phyloP scores from a whole-genome alignment of 1,284 basidiomycete genomes.

The Trametes polyzona region DNA sequence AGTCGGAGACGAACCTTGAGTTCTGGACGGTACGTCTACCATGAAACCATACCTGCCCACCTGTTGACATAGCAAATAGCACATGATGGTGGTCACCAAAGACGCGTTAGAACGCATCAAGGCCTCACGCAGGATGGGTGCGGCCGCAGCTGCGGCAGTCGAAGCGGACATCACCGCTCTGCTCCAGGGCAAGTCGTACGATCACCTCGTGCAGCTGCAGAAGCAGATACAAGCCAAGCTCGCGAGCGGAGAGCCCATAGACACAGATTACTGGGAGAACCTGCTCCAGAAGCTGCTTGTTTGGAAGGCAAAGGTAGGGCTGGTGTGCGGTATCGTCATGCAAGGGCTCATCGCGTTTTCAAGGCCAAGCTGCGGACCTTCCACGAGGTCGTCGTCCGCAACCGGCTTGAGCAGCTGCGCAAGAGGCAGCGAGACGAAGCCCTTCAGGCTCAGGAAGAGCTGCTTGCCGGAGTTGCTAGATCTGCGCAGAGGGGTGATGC shows the following conservation, averaged over 20 bases:
- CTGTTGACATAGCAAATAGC: constrained; percentile 46
- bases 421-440: constrained; percentile 96
- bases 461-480: constrained; percentile 79
- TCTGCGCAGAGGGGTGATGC: constrained; percentile 51
- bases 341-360: background rate
- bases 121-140: constrained; percentile 59
- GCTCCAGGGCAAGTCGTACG: constrained; percentile 80
- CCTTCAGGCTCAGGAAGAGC: constrained; percentile 87
- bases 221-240: constrained; percentile 88
- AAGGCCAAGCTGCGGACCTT: constrained; percentile 90
- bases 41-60: constrained; percentile 1
- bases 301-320: constrained; percentile 92
- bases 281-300: constrained; percentile 93
- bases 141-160: constrained; percentile 75
- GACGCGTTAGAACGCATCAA: constrained; percentile 85
- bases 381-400: constrained; percentile 95
- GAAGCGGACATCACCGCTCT: constrained; percentile 78
- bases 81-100: constrained; percentile 97
- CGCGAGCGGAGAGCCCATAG: constrained; percentile 89
- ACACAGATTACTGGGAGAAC: constrained; percentile 98
- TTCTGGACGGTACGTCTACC: constrained; percentile 87
- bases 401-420: constrained; percentile 93
- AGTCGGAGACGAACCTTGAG: constrained; percentile 84
- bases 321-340: background rate
- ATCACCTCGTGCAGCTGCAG: constrained; percentile 85